Base-by-base conservation (phyloP, 139 green algal species). In the Tetradesmus lagerheimii region DNA sequence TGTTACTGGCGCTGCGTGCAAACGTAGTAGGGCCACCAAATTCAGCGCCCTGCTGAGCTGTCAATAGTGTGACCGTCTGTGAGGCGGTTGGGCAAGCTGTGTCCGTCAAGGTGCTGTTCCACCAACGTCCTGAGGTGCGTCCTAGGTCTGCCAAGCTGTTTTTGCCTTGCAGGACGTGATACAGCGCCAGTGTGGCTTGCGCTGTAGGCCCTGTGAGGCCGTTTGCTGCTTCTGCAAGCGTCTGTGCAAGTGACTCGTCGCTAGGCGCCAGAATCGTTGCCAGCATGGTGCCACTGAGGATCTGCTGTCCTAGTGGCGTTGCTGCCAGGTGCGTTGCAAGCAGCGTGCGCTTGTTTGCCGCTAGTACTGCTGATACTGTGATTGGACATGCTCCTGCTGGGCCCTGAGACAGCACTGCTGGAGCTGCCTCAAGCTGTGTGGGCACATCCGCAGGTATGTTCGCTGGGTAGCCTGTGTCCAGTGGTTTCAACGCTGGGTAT, bases 81-180 rank as follows among this genome's bases (percentile, higher is more conserved):
- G 37, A 86, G 16, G 86, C 86, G 23, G 86, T 86, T 9, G 86
- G 76, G 47, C 86, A 90, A 9, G 53, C 8, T 2, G 86, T 39
- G 20, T 78, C 39, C 18, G 76, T 53, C 35, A 90, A 34, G 41
- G 34, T 78, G 75, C 23, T 85, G 76, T 90, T 90, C 34, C 31
- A 76, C 31, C 16, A 86, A 14, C 31, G 76, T 14, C 76, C 76
- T 2, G 86, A 81, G 15, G 29, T 67, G 23, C 11, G 3, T 6
- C 23, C 29, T 77, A 90, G 9, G n/a, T 86, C 35, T 15, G 27
- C 25, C 86, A 90, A 37, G 23, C 12, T 80, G 66, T 43, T 9
- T 4, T 20, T 31, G 34, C 86, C 86, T 45, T 90, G 86, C 47
- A 90, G 43, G 11, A 90, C 86, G 34, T 90, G 86, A 35, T 90